Evolutionary conservation across 352 stramenopile species (phyloP).

Genomic region (Elongisporangium anandrum): DNA sequence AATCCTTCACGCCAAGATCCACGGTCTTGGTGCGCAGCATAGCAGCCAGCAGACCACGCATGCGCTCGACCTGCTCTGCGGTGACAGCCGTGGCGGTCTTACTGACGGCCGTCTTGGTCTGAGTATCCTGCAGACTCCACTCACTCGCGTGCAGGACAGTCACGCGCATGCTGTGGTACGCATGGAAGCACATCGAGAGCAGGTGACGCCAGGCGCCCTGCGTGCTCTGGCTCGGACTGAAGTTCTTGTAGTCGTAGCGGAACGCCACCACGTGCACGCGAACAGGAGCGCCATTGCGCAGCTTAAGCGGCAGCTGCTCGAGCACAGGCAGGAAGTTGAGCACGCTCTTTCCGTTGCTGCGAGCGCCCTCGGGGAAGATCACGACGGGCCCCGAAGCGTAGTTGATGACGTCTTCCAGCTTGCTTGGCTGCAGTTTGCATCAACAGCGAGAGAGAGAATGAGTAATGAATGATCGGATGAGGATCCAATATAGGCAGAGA

Average conservation of each 20-base stretch:
- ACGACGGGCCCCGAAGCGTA: slow-evolving; percentile 58
- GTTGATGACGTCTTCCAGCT: slow-evolving; percentile 68
- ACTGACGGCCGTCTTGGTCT: slow-evolving; percentile 16
- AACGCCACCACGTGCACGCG: slow-evolving; percentile 74
- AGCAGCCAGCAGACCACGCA: slow-evolving; percentile 57
- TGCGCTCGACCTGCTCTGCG: slow-evolving; percentile 46
- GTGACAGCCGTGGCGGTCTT: slow-evolving; percentile 33
- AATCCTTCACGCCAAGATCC: slow-evolving; percentile 62
- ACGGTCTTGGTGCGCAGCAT: slow-evolving; percentile 82
- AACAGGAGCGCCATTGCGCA: slow-evolving; percentile 14
- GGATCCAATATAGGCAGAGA: neutral
- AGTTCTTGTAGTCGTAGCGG: slow-evolving; percentile 73
- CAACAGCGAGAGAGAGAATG: neutral
- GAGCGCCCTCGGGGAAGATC: slow-evolving; percentile 69
- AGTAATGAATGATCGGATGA: neutral
- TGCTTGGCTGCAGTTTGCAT: slow-evolving; percentile 37
- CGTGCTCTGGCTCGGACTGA: slow-evolving; percentile 68
- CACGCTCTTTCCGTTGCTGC: slow-evolving; percentile 78
- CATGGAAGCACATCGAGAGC: slow-evolving; percentile 60
- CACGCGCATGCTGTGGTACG: slow-evolving; percentile 63
- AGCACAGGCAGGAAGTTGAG: slow-evolving; percentile 66
- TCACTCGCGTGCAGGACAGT: slow-evolving; percentile 60
- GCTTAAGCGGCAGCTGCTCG: slow-evolving; percentile 40
- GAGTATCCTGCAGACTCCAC: slow-evolving; percentile 46
- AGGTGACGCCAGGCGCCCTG: slow-evolving; percentile 53